Evolutionary conservation across 495 filamentous ascomycete genomes (phyloP), one percentile per base, ranked within the genome.

Genomic region (Saxophila tyrrhenica): DNA sequence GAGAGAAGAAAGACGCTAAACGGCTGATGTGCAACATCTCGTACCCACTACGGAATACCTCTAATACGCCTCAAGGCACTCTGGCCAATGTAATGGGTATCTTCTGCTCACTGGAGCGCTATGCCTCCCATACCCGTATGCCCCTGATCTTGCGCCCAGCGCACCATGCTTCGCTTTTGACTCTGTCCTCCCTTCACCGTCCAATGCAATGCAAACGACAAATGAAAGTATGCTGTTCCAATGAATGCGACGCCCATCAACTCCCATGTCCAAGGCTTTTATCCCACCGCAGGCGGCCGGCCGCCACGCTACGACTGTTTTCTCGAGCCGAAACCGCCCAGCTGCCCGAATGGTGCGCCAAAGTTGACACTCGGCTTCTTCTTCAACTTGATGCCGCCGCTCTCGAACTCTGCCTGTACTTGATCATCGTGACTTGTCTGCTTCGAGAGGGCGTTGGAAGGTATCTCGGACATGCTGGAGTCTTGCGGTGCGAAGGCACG

Each of bases 311-410:
- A 58, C 29, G 55, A 58, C 50, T 47, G 20, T 44, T 49, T 59
- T 41, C 54, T 39, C 53, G 25, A 19, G 15, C 52, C 57, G 49
- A 61, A 61, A 1, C 58, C 55, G 1, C 58, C 58, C 15, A 61
- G 44, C 29, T 39, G 25, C 3, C 58, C 58, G 24, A 61, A 57
- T 2, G 58, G 58, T 11, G 58, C 58, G 35, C 58, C 58, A 25
- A 61, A 61, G 25, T 61, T 61, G 1, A 24, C 29, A 25, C 58
- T 61, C 1, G 51, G 19, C 47, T 57, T 61, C 50, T 57, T 61
- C 58, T 61, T 61, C 44, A 61, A 38, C 51, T 48, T 57, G 25
- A 61, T 56, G 10, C 54, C 58, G 22, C 58, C 58, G 22, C 45
- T 55, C 1, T 50, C 50, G 17, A 54, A 43, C 1, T 48, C 32